Base-by-base conservation (phyloP, 1,139 yeast species). In the Protomyces inundatus region DNA sequence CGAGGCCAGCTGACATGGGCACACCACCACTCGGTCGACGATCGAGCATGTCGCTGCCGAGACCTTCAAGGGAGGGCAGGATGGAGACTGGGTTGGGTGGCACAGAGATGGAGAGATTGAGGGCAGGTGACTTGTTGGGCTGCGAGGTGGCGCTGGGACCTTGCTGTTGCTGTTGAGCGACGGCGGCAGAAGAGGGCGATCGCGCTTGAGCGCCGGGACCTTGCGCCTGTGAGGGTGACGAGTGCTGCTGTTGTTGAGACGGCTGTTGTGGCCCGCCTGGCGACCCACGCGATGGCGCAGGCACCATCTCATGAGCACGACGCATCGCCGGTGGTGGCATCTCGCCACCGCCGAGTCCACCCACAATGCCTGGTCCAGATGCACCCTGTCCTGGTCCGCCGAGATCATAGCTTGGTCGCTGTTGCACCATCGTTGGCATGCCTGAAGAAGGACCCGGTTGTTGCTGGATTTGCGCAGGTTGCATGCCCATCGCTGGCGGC, bases 31-130 rank as follows among this genome's bases (percentile, higher is more conserved):
- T 40, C 6, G 62, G 53, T 4, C 62, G 55, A 9, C 62, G 55
- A 32, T 58, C 62, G 33, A 52, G 16, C 40, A 51, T 32, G 51
- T 33, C 48, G 32, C 45, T 46, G 30, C 40, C 39, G 10, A 55
- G 51, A n/a, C 56, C 42, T 9, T 58, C 62, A 50, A 58, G 56
- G 6, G 46, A 23, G 23, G 62, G 62, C 33, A 58, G 36, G 16
- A 30, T 42, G 30, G 45, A 55, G 23, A 50, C 51, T 7, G 55
- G 42, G 34, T 35, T 14, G 7, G 36, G 62, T 3, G 62, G 62
- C n/a, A 58, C 62, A 36, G 32, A 37, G 35, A 58, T 58, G 16
- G 37, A 34, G 12, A 52, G 14, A 30, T 34, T 9, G 3, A 40
- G 30, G 9, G 42, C 42, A 52, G 55, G 55, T 14, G 37, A 35